phyloP scores from a whole-genome alignment of 2,329 filamentous ascomycete species.

The Nannizziopsis barbatae region DNA sequence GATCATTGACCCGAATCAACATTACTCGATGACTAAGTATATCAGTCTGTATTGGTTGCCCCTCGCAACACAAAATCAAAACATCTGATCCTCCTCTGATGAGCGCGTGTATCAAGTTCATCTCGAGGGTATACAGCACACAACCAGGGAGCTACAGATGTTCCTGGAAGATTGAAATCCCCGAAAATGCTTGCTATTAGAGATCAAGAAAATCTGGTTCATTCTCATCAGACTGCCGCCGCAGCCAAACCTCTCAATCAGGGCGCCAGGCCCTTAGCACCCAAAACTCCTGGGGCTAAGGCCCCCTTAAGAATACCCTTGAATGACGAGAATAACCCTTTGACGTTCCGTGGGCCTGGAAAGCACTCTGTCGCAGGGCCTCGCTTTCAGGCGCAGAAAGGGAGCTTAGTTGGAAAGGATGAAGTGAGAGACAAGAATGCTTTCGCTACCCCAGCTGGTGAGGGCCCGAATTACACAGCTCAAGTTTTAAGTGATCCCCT shows the following conservation, averaged over 20 bases:
- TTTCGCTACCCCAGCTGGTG: constrained; percentile 72
- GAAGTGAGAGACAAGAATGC: constrained; percentile 47
- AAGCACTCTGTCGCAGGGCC: constrained; percentile 25
- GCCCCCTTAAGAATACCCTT: constrained; percentile 67
- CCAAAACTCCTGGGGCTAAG: constrained; percentile 75
- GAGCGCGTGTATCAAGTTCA: too few relatives aligned
- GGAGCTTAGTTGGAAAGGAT: constrained; percentile 45
- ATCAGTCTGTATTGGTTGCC: background rate
- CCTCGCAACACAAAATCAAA: constrained; percentile 5
- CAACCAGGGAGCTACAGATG: background rate
- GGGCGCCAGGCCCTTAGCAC: constrained; percentile 47
- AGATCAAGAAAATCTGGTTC: constrained; percentile 80
- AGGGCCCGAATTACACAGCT: background rate
- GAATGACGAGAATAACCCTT: constrained; percentile 74
- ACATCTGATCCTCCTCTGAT: background rate
- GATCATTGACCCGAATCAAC: background rate
- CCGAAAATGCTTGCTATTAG: constrained; percentile 60
- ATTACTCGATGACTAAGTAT: constrained; percentile 6
- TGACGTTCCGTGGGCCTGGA: constrained; percentile 42
- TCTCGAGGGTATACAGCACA: background rate
- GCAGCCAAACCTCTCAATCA: constrained; percentile 63
- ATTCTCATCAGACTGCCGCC: constrained; percentile 59
- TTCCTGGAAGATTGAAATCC: background rate
- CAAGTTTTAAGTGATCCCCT: too few relatives aligned
- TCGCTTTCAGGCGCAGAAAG: constrained; percentile 39